Percentiles rank a stretch among this genome's conserved stretches.
Conservation (phyloP, 768 basidiomycete genomes). For the Pulveroboletus frians region DNA sequence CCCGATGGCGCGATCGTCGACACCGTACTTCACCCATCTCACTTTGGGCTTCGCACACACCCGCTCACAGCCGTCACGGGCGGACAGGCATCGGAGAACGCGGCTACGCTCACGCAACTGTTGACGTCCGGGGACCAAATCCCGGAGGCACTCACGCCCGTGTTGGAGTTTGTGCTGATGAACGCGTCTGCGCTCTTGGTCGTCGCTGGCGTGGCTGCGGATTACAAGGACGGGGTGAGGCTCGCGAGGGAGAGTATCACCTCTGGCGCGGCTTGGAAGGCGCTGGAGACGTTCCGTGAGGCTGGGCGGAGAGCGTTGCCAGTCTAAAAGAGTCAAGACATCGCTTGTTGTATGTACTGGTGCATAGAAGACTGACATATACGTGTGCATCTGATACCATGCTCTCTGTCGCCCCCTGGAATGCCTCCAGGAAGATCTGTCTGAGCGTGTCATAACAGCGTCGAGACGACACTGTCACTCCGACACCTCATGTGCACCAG, state of each 20-base stretch:
- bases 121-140: slow-evolving; percentile 53
- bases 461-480: no score
- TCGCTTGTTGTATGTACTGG: no score
- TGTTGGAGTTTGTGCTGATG: slow-evolving; percentile 83
- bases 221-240: slow-evolving; percentile 66
- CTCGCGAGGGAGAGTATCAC: slow-evolving; percentile 58
- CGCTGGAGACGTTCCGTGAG: slow-evolving; percentile 47
- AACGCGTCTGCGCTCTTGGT: slow-evolving; percentile 88
- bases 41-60: slow-evolving; percentile 75
- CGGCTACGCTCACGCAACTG: slow-evolving; percentile 61
- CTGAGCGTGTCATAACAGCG: no score
- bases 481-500: no score
- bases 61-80: slow-evolving; percentile 67
- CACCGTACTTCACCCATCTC: slow-evolving; percentile 55
- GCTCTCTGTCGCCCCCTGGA: no score
- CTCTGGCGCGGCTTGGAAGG: slow-evolving; percentile 57
- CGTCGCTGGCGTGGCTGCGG: slow-evolving; percentile 68
- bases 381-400: no score
- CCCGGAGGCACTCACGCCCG: slow-evolving; percentile 53
- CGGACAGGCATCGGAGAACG: slow-evolving; percentile 75
- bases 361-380: no score
- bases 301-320: slow-evolving; percentile 27
- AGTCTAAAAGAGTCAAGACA: not conserved
- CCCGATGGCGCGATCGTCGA: slow-evolving; percentile 61
- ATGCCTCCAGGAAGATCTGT: no score